Evolutionary conservation across 164 flowering plant genomes (phyloP).

Genomic region (Vitis riparia): DNA sequence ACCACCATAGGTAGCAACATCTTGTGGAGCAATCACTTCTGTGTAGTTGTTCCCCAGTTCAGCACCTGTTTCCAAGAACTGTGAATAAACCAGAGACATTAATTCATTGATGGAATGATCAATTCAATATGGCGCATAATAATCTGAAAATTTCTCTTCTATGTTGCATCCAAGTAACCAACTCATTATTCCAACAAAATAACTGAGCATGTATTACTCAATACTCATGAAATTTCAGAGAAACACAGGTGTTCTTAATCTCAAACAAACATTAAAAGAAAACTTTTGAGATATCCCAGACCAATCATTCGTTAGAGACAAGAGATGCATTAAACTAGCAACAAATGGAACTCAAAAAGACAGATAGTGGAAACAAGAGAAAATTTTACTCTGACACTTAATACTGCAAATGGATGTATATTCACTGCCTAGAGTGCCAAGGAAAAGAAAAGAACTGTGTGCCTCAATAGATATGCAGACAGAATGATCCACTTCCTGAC

Average conservation of each 20-base stretch:
- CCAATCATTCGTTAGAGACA: not conserved
- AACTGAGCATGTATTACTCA: too few relatives aligned
- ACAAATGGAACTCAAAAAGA: not conserved
- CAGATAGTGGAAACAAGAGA: too few relatives aligned
- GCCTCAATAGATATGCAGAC: too few relatives aligned
- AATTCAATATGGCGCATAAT: too few relatives aligned
- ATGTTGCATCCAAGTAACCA: not conserved
- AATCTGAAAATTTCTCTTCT: not conserved
- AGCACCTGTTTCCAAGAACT: slow-evolving; percentile 86
- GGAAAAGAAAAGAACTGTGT: too few relatives aligned
- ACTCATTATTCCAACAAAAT: too few relatives aligned
- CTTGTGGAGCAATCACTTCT: slow-evolving; percentile 95
- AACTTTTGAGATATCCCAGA: not conserved
- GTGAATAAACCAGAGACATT: slow-evolving; percentile 18
- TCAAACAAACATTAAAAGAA: not conserved
- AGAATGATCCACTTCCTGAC: too few relatives aligned
- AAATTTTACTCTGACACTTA: too few relatives aligned
- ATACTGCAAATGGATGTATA: too few relatives aligned
- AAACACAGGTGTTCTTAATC: not conserved
- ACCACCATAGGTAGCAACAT: slow-evolving; percentile 98
- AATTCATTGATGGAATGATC: not conserved
- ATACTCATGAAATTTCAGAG: not conserved
- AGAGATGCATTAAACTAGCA: not conserved
- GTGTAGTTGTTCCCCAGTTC: slow-evolving; percentile 80
- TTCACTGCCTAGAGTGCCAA: too few relatives aligned